Evolutionary conservation across 192 early-diverging fungal genomes (phyloP).

Genomic region (Coemansia sp.): DNA sequence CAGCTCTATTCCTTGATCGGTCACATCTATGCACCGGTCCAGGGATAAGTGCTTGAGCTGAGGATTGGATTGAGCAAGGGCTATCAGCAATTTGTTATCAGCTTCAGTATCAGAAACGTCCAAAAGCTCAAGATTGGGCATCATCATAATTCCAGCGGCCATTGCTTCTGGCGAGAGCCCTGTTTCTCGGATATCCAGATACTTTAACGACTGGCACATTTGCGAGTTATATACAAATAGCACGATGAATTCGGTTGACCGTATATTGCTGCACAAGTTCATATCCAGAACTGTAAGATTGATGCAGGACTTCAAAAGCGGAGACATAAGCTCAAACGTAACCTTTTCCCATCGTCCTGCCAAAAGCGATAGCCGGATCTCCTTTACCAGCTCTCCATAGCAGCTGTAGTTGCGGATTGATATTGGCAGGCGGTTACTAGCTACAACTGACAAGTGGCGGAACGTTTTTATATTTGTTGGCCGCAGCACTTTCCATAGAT

Average conservation of each 20-base stretch:
- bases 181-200: slow-evolving; percentile 5
- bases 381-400: background rate
- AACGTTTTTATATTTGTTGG: background rate
- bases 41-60: background rate
- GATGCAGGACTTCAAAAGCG: background rate
- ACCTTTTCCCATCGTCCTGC: slow-evolving; percentile 8
- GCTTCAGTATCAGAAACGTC: slow-evolving; percentile 3
- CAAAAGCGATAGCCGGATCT: background rate
- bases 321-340: background rate
- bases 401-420: background rate
- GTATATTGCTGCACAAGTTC: slow-evolving; percentile 7
- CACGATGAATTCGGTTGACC: background rate
- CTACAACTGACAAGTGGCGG: background rate
- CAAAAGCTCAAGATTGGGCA: background rate
- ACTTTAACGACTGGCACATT: background rate
- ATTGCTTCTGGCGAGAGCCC: background rate
- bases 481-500: background rate
- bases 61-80: too few relatives aligned
- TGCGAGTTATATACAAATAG: background rate
- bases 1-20: background rate
- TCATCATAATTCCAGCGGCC: background rate
- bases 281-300: slow-evolving; percentile 2
- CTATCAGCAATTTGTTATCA: background rate
- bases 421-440: background rate
- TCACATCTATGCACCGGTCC: background rate